These are phyloP conservation scores for Crithidia expoeki DNA, from an alignment of 208 protist genomes.

Conservation along the genomic window DNA sequence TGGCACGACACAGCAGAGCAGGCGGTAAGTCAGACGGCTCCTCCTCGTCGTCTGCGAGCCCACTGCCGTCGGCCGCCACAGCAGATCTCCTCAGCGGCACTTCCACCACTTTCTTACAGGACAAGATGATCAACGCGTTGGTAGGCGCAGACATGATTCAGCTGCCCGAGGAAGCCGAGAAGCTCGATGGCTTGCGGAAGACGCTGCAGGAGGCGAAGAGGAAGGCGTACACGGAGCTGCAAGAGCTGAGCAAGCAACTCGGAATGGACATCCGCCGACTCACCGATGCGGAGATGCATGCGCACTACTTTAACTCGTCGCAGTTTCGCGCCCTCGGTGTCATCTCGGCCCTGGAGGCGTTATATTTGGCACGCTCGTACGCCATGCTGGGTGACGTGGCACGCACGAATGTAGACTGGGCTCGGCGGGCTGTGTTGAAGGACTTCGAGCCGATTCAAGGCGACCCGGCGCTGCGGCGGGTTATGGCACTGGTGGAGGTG, in stretches of 20 bases:
- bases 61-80: constrained; percentile 66
- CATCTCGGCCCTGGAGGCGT: constrained; percentile 70
- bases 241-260: constrained; percentile 64
- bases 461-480: constrained; percentile 51
- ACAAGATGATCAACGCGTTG: constrained; percentile 70
- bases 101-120: constrained; percentile 76
- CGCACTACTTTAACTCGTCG: constrained; percentile 72
- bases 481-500: constrained; percentile 70
- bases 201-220: constrained; percentile 85
- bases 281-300: constrained; percentile 60
- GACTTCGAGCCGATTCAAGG: constrained; percentile 71
- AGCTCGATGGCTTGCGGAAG: constrained; percentile 76
- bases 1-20: constrained; percentile 35
- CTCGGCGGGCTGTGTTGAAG: constrained; percentile 49
- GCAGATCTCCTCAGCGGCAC: constrained; percentile 73
- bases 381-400: constrained; percentile 78
- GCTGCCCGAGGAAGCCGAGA: constrained; percentile 76
- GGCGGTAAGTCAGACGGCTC: background rate
- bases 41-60: constrained; percentile 16
- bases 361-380: constrained; percentile 78
- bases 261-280: constrained; percentile 77
- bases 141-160: constrained; percentile 76
- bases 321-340: constrained; percentile 62
- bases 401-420: constrained; percentile 64
- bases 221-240: constrained; percentile 76